Evolutionary conservation across 1,284 basidiomycete species (phyloP), one percentile per base, ranked within the genome.

Genomic region (Veloporphyrellus conicus): DNA sequence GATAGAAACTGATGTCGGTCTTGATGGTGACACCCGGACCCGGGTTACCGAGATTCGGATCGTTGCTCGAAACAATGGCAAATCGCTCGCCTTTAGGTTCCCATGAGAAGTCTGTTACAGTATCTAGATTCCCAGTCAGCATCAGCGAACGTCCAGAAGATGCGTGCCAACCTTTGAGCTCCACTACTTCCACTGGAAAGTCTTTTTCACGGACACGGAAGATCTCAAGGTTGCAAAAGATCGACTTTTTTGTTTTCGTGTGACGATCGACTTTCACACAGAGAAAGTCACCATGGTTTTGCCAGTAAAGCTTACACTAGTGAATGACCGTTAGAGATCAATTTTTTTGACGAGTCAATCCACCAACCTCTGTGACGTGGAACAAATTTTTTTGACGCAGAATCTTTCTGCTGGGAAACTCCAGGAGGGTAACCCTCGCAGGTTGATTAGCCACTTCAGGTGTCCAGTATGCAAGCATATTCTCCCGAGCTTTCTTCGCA

Each of bases 181-280:
- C 95, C 50, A 99, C 86, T 41, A 98, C 94, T 69, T 99, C 95
- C 39, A 99, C 94, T 2, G 96, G 96, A 70, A 85, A 93, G 69
- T 98, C 92, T 71, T 98, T 99, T 72, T 99, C 96, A 49, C 96
- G 85, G 51, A 98, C 84, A 49, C 94, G 84, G 80, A 99, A 99
- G 55, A 99, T 88, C 71, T 99, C 96, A 54, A 99, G 77, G 71
- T 99, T 99, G 73, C 94, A 96, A 76, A 94, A 99, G 47, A 92
- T 93, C 11, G 93, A 94, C 75, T 99, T 99, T 73, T 98, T 98
- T 18, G 93, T 96, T 76, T 99, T 99, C 38, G 95, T 98, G 69
- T 98, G 94, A 50, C 96, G 89, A 72, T 99, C 96, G 49, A 99
- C 96, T 73, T 97, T 98, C 71, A 99, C 96, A 63, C 96, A 99